Evolutionary conservation across 2,329 filamentous ascomycete genomes (phyloP).

Genomic region (Aspergillus amoenus): DNA sequence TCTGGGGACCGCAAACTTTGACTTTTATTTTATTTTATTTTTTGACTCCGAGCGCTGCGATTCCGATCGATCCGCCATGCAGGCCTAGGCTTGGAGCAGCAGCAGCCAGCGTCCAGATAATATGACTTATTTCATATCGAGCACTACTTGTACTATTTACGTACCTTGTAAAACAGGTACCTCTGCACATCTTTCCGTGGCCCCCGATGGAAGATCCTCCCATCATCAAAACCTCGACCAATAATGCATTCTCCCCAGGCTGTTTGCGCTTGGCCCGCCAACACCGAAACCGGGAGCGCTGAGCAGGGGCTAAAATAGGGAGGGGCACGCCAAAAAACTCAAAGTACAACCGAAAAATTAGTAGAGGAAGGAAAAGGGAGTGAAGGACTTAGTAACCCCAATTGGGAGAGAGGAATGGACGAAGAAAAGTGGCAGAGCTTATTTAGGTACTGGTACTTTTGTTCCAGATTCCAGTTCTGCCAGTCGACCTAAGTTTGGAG

Average conservation of each 20-base stretch:
- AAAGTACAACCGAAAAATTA: background rate
- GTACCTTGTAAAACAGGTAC: background rate
- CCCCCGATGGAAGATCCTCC: conserved; percentile 1
- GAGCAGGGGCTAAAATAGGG: background rate
- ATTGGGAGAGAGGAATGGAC: too few relatives aligned
- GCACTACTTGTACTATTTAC: background rate
- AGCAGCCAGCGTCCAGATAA: background rate
- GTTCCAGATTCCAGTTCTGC: background rate
- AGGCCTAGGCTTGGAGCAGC: background rate
- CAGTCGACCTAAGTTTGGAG: background rate
- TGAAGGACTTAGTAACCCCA: too few relatives aligned
- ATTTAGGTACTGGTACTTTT: background rate
- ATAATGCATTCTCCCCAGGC: background rate
- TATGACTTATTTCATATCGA: background rate
- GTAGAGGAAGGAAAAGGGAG: too few relatives aligned
- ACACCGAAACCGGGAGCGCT: background rate
- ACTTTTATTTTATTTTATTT: too few relatives aligned
- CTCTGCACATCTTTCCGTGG: background rate
- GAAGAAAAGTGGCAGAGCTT: background rate
- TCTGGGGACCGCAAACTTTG: background rate
- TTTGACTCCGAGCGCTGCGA: background rate
- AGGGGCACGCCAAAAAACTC: background rate
- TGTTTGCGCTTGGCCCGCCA: background rate
- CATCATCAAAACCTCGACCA: background rate
- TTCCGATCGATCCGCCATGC: background rate